These are phyloP conservation scores for Xylaria venustula DNA, from an alignment of 495 filamentous ascomycete genomes.

Conservation along the genomic window DNA sequence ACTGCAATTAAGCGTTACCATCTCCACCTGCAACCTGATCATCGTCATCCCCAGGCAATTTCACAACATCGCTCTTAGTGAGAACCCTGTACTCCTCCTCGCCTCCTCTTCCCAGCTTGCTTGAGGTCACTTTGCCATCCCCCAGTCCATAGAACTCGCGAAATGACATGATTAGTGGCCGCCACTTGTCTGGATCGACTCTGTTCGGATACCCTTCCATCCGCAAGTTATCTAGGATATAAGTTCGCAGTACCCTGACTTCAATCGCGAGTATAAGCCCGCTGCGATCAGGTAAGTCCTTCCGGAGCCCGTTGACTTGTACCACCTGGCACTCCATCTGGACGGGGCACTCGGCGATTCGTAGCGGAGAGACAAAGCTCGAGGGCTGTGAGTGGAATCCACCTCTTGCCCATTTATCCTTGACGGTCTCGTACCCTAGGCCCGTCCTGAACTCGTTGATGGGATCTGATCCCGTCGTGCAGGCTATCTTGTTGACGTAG, in stretches of 20 bases:
- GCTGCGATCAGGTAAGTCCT: constrained; percentile 25
- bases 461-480: constrained; percentile 36
- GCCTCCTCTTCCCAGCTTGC: constrained; percentile 28
- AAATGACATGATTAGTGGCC: constrained; percentile 44
- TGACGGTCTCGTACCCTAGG: constrained; percentile 34
- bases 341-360: constrained; percentile 41
- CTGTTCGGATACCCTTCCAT: constrained; percentile 38
- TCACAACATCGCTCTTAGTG: constrained; percentile 24
- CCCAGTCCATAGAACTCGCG: constrained; percentile 41
- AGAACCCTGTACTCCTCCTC: constrained; percentile 40
- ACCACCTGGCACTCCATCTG: constrained; percentile 44
- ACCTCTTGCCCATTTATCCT: constrained; percentile 42
- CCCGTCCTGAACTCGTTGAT: constrained; percentile 27
- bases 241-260: constrained; percentile 28
- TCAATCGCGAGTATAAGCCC: constrained; percentile 30
- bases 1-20: not conserved
- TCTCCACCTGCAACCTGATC: constrained; percentile 15
- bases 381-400: constrained; percentile 34
- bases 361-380: constrained; percentile 25
- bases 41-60: constrained; percentile 23
- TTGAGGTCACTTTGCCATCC: constrained; percentile 22
- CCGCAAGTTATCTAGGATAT: constrained; percentile 5
- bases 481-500: constrained; percentile 38
- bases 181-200: constrained; percentile 43
- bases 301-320: constrained; percentile 29